phyloP scores from a whole-genome alignment of 768 basidiomycete species.

The Trametes coccinea region DNA sequence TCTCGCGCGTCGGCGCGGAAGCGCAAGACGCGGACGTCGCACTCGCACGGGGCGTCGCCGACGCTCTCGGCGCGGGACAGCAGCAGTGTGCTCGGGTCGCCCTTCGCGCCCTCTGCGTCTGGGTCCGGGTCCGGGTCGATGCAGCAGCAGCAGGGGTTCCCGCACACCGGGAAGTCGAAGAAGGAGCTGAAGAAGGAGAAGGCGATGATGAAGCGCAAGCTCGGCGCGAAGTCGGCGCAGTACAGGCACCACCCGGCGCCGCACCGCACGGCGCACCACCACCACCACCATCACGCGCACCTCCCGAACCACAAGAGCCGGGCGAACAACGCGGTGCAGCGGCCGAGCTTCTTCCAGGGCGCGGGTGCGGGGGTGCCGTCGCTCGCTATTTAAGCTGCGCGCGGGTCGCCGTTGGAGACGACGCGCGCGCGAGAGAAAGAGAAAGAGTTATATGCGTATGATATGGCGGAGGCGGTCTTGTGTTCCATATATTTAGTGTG shows the following conservation, averaged over 20 bases:
- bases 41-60: conserved; percentile 17
- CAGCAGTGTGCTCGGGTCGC: conserved; percentile 37
- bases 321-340: conserved; percentile 55
- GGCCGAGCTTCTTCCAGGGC: conserved; percentile 36
- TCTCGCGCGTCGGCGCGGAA: conserved; percentile 23
- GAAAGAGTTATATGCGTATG: not conserved
- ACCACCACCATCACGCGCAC: conserved; percentile 57
- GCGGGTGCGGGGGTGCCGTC: conserved; percentile 27
- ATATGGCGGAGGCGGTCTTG: not conserved
- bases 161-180: conserved; percentile 40
- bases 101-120: conserved; percentile 45
- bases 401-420: not conserved
- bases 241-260: conserved; percentile 43
- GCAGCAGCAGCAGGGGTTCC: conserved; percentile 30
- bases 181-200: conserved; percentile 69
- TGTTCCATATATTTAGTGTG: conserved; percentile 1
- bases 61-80: conserved; percentile 53
- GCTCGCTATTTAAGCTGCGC: conserved; percentile 22
- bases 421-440: not conserved
- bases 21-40: conserved; percentile 30
- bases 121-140: conserved; percentile 17
- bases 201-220: conserved; percentile 63
- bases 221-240: conserved; percentile 41
- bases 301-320: conserved; percentile 62
- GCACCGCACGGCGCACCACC: conserved; percentile 41